phyloP scores from a whole-genome alignment of 164 flowering plant genomes.

The Vitis cinerea region DNA sequence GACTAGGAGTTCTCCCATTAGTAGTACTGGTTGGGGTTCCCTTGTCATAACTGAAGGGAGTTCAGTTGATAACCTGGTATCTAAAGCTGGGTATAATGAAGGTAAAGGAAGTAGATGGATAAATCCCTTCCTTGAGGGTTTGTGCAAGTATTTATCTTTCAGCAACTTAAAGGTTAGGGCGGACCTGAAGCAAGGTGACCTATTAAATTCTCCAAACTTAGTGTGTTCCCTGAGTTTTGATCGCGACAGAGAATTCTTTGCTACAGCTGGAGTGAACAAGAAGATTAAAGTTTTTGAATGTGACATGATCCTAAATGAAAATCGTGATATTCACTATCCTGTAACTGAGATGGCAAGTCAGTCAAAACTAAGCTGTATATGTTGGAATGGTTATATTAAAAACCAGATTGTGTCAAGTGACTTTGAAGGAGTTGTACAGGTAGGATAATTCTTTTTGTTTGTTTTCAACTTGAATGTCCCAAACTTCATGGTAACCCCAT shows the following conservation, averaged over 20 bases:
- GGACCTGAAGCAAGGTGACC: slow-evolving; percentile 91
- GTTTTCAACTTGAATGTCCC: slow-evolving; percentile 7
- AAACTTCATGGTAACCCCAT: background rate
- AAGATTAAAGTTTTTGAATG: slow-evolving; percentile 95
- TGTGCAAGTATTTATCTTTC: slow-evolving; percentile 85
- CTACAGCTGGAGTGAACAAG: slow-evolving; percentile 95
- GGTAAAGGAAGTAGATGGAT: slow-evolving; percentile 65
- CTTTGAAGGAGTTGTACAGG: slow-evolving; percentile 99
- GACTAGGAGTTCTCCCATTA: slow-evolving; percentile 38
- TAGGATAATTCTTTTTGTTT: slow-evolving; percentile 21
- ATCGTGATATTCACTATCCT: slow-evolving; percentile 95
- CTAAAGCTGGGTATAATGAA: slow-evolving; percentile 39
- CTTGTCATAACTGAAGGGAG: slow-evolving; percentile 65
- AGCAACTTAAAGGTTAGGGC: slow-evolving; percentile 82
- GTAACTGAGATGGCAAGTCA: slow-evolving; percentile 86
- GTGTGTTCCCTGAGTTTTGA: slow-evolving; percentile 92
- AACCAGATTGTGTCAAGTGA: slow-evolving; percentile 97
- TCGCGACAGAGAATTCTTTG: slow-evolving; percentile 93
- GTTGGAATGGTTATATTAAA: slow-evolving; percentile 95
- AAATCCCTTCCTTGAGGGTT: slow-evolving; percentile 83
- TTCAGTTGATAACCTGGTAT: slow-evolving; percentile 52
- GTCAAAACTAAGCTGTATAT: slow-evolving; percentile 87
- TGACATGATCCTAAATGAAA: slow-evolving; percentile 61
- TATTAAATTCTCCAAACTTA: slow-evolving; percentile 82
- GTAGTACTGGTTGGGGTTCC: slow-evolving; percentile 62